Evolutionary conservation across 257 asterid genomes (phyloP), one percentile per base, ranked within the genome.

Genomic region (Solanum piurae): DNA sequence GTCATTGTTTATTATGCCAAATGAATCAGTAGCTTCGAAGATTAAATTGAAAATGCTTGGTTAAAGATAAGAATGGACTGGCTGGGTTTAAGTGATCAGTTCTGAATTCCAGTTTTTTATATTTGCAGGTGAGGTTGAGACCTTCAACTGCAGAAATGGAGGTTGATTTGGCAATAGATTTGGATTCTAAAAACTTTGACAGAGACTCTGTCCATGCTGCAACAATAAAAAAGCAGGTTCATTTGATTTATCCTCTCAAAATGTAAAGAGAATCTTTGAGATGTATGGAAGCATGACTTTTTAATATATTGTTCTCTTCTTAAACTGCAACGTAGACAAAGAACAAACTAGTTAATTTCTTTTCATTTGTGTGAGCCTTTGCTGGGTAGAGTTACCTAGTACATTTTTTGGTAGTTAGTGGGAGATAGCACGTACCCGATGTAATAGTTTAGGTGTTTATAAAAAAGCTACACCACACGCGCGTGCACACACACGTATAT

Each of bases 101-200:
- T 38, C 64, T 44, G 64, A 42, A 16, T 25, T 42, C 38, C 21
- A 0, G 27, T 79, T 8, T 44, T 44, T 8, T 29, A 27, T 79
- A 42, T 64, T 86, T 86, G 88, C 89, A 95, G 99, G 98, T 97
- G 87, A 93, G 98, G 91, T 93, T 97, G 93, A 95, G 92, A 80
- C 92, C 93, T 33, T 76, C 52, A 84, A 91, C 93, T 88, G 72
- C 89, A 76, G 95, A 95, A 87, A 52, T 97, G 90, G 98, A 97
- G 93, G 86, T 97, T 88, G 99, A 97, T 91, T 87, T 97, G 92
- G 40, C 94, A 14, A 58, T 97, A 84, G 96, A 95, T 83, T 87
- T 90, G 12, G 90, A 93, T 83, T 94, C 98, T 76, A 89, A 86
- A 87, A 97, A 97, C 89, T 95, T 93, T 89, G 95, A 97, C 82